These are phyloP conservation scores for Phytophthora aleatoria DNA, from an alignment of 352 stramenopile species.

Conservation along the genomic window DNA sequence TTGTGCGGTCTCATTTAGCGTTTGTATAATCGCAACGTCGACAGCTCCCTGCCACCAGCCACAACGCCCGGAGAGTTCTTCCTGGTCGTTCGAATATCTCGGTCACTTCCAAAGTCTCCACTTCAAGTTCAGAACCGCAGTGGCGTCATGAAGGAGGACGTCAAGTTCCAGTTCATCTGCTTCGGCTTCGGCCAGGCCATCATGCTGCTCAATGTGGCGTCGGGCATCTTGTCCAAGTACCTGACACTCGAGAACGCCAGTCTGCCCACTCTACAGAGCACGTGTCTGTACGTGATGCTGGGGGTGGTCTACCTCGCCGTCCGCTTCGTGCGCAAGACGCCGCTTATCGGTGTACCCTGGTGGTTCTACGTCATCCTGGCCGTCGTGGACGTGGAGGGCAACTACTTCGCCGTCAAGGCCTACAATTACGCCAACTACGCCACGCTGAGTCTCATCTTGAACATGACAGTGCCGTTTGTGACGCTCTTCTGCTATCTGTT, in stretches of 20 bases:
- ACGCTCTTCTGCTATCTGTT: slow-evolving; percentile 73
- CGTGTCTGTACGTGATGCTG: slow-evolving; percentile 61
- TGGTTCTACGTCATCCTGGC: slow-evolving; percentile 72
- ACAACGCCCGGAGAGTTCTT: neutral
- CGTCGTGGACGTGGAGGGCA: slow-evolving; percentile 66
- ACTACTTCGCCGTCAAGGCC: slow-evolving; percentile 76
- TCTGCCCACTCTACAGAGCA: slow-evolving; percentile 65
- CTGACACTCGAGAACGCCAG: slow-evolving; percentile 53
- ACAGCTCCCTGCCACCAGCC: slow-evolving; percentile 15
- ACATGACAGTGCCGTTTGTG: slow-evolving; percentile 73
- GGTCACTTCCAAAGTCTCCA: slow-evolving; percentile 21
- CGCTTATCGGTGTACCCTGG: slow-evolving; percentile 43
- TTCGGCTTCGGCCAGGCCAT: slow-evolving; percentile 75
- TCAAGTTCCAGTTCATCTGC: slow-evolving; percentile 55
- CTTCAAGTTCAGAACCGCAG: slow-evolving; percentile 10
- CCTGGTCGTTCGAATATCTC: slow-evolving; percentile 7
- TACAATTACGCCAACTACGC: slow-evolving; percentile 80
- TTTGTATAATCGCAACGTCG: slow-evolving; percentile 23
- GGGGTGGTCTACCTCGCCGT: slow-evolving; percentile 52
- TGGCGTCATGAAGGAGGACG: slow-evolving; percentile 23
- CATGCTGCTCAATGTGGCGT: slow-evolving; percentile 65
- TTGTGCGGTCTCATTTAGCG: slow-evolving; percentile 11
- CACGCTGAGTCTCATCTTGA: slow-evolving; percentile 65
- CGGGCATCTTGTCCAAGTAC: slow-evolving; percentile 65
- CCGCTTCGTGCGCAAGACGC: slow-evolving; percentile 40